phyloP scores from a whole-genome alignment of 1,284 basidiomycete genomes.

The Cutaneotrichosporon spelunceum region DNA sequence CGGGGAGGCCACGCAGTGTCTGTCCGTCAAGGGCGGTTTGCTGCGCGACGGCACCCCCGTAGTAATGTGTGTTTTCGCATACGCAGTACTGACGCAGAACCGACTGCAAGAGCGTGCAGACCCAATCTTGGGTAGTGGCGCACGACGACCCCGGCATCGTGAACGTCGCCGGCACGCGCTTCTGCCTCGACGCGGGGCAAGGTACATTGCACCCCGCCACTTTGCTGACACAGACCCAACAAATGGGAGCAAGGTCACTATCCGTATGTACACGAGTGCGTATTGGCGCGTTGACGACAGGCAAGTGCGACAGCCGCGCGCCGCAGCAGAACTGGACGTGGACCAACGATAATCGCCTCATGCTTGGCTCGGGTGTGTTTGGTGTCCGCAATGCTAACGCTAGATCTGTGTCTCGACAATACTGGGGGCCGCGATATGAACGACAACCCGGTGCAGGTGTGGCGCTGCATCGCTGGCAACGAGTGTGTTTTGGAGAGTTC shows the following conservation, averaged over 20 bases:
- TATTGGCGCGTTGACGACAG: not conserved
- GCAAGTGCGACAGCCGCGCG: conserved; percentile 17
- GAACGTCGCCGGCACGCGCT: conserved; percentile 32
- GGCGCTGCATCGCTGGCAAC: conserved; percentile 24
- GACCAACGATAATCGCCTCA: conserved; percentile 16
- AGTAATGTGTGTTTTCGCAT: conserved; percentile 11
- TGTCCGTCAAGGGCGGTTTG: conserved; percentile 25
- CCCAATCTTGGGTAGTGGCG: conserved; percentile 32
- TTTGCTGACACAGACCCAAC: conserved; percentile 5
- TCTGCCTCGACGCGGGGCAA: conserved; percentile 35
- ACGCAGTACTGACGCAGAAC: conserved; percentile 11
- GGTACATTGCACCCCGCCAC: conserved; percentile 6
- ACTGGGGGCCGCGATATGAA: not conserved
- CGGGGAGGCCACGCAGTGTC: conserved; percentile 33
- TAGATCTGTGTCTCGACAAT: conserved; percentile 2
- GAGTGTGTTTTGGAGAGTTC: conserved; percentile 21
- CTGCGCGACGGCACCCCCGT: conserved; percentile 26
- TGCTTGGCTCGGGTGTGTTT: not conserved
- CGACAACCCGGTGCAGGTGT: conserved; percentile 11
- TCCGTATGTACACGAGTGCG: conserved; percentile 7
- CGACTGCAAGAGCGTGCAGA: conserved; percentile 34
- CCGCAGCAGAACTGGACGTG: conserved; percentile 20
- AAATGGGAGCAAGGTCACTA: conserved; percentile 19
- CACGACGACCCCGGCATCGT: conserved; percentile 25
- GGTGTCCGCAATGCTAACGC: not conserved